Percentiles rank a stretch among this genome's conserved stretches.
Evolutionary conservation across 768 basidiomycete species (phyloP).

Genomic region (Mycena vulgaris): DNA sequence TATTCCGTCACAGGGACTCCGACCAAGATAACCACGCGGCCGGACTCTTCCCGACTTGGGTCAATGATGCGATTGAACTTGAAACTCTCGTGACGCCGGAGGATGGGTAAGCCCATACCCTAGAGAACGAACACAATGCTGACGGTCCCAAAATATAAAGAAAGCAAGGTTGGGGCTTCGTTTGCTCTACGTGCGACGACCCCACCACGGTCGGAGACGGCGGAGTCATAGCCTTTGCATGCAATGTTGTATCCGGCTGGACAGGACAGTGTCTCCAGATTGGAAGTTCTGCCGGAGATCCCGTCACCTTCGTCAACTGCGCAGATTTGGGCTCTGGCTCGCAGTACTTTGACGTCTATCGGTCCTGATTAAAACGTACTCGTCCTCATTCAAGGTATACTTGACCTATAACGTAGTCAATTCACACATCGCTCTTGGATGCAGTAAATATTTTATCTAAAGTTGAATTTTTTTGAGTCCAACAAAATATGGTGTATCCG

Average conservation of each 20-base stretch:
- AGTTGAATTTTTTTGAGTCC: too few species aligned
- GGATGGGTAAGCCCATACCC: conserved; percentile 19
- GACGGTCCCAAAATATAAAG: not conserved
- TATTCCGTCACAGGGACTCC: conserved; percentile 1
- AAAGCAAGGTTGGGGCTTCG: conserved; percentile 29
- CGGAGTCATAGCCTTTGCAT: conserved; percentile 4
- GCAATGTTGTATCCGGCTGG: conserved; percentile 11
- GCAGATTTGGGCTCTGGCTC: conserved; percentile 11
- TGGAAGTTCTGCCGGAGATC: conserved; percentile 11
- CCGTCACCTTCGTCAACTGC: conserved; percentile 21
- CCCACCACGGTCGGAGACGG: conserved; percentile 1
- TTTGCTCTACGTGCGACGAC: conserved; percentile 27
- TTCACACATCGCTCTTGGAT: too few species aligned
- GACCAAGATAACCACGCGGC: conserved; percentile 13
- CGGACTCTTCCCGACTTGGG: conserved; percentile 15
- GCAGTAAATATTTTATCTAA: too few species aligned
- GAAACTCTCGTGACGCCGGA: conserved; percentile 29
- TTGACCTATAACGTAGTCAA: too few species aligned
- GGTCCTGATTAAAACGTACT: too few species aligned
- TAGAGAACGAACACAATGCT: not conserved
- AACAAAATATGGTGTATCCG: too few species aligned
- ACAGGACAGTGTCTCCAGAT: conserved; percentile 31
- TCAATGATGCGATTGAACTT: conserved; percentile 16
- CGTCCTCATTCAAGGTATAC: too few species aligned
- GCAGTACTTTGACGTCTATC: conserved; percentile 26